These are phyloP conservation scores for Psidium guajava DNA, from an alignment of 345 rosid genomes.

Conservation along the genomic window DNA sequence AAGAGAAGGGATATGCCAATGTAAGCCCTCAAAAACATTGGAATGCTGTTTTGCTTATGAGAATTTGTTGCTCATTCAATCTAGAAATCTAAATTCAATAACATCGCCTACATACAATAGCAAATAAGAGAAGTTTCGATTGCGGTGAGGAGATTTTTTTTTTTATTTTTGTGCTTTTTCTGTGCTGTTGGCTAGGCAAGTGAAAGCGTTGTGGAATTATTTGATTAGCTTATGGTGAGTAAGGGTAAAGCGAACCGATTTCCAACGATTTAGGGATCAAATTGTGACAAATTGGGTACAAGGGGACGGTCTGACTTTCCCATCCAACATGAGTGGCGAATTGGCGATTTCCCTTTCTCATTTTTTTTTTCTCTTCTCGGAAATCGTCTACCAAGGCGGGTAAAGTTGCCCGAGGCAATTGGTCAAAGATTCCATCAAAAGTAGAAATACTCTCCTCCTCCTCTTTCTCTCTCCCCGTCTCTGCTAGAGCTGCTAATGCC, in stretches of 20 bases:
- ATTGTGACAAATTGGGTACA: background rate
- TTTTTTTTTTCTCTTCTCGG: too few species aligned
- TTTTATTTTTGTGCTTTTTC: background rate
- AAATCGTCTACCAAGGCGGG: too few species aligned
- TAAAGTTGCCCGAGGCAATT: too few species aligned
- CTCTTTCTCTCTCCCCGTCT: too few species aligned
- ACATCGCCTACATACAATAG: too few species aligned
- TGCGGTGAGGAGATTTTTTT: rapidly evolving
- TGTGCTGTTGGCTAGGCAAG: rapidly evolving
- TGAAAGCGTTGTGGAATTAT: background rate
- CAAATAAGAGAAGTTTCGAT: background rate
- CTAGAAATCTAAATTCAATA: background rate
- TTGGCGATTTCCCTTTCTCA: background rate
- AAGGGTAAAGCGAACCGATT: background rate
- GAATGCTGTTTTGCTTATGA: background rate
- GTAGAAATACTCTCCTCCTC: too few species aligned
- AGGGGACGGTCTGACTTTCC: background rate
- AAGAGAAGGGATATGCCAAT: background rate
- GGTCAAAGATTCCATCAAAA: too few species aligned
- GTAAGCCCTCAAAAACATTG: background rate
- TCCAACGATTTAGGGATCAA: background rate
- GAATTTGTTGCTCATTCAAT: background rate
- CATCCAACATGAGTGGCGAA: background rate
- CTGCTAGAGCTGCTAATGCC: too few species aligned
- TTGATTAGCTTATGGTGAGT: background rate